Percentiles rank a stretch among this genome's conserved stretches.
phyloP scores from a whole-genome alignment of 2,329 filamentous ascomycete genomes.

The Trichoderma sp. region DNA sequence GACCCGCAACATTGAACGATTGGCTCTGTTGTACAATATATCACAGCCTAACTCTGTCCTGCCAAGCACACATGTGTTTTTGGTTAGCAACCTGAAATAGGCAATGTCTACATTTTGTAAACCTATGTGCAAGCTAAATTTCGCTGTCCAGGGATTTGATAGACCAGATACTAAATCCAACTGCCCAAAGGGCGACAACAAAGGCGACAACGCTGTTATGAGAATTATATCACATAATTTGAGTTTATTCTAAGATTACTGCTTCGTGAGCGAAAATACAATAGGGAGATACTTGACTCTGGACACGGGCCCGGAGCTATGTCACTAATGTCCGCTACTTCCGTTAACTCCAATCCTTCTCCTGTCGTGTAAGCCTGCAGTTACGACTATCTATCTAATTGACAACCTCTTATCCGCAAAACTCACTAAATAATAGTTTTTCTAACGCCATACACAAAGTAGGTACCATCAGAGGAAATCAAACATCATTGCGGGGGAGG shows the following conservation, averaged over 20 bases:
- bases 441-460: not conserved
- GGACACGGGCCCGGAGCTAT: conserved; percentile 24
- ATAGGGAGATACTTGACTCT: not conserved
- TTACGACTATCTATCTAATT: not conserved
- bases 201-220: not conserved
- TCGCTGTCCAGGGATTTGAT: too few species aligned
- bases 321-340: conserved; percentile 31
- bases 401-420: not conserved
- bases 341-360: conserved; percentile 9
- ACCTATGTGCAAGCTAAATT: too few species aligned
- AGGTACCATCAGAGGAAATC: not conserved
- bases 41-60: too few species aligned
- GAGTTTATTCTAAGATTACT: not conserved
- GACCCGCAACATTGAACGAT: too few species aligned
- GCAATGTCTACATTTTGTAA: too few species aligned
- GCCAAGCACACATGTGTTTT: too few species aligned
- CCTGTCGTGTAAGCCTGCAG: not conserved
- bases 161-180: too few species aligned
- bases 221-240: not conserved
- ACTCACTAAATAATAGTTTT: too few species aligned
- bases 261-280: not conserved
- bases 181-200: not conserved
- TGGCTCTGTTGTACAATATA: not conserved
- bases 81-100: too few species aligned
- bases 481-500: not conserved